Evolutionary conservation across 2,329 filamentous ascomycete genomes (phyloP).

Genomic region (Gnomoniopsis smithogilvyi): DNA sequence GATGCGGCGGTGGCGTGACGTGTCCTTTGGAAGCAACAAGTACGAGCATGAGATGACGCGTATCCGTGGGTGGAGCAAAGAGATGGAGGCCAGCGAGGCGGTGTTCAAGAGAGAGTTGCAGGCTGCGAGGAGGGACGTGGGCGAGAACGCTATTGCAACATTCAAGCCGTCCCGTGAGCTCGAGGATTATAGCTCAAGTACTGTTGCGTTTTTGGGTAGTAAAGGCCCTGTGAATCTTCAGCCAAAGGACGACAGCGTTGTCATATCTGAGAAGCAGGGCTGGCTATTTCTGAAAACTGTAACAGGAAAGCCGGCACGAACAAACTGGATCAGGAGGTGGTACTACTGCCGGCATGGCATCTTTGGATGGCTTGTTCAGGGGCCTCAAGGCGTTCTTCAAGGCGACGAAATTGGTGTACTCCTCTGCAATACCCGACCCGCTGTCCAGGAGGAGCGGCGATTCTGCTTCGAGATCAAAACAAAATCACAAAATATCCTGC

Average conservation of each 20-base stretch:
- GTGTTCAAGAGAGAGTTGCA: conserved; percentile 80
- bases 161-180: conserved; percentile 85
- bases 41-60: conserved; percentile 83
- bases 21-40: conserved; percentile 59
- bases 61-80: conserved; percentile 86
- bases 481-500: conserved; percentile 82
- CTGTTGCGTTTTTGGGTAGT: conserved; percentile 80
- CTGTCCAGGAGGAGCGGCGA: conserved; percentile 85
- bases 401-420: conserved; percentile 95
- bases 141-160: conserved; percentile 67
- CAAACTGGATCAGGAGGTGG: conserved; percentile 89
- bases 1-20: conserved; percentile 69
- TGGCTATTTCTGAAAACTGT: conserved; percentile 85
- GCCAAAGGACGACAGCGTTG: conserved; percentile 45
- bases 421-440: conserved; percentile 87
- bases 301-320: conserved; percentile 83
- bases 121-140: conserved; percentile 74
- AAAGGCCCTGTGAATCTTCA: conserved; percentile 65
- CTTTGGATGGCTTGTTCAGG: conserved; percentile 90
- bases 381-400: conserved; percentile 82
- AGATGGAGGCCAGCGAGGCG: conserved; percentile 88
- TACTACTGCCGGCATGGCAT: conserved; percentile 95
- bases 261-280: conserved; percentile 78
- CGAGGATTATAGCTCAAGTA: conserved; percentile 87
- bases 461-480: conserved; percentile 99